Evolutionary conservation across 805 yeast genomes (phyloP), one percentile per base, ranked within the genome.

Genomic region (Middelhovenomyces tepae): DNA sequence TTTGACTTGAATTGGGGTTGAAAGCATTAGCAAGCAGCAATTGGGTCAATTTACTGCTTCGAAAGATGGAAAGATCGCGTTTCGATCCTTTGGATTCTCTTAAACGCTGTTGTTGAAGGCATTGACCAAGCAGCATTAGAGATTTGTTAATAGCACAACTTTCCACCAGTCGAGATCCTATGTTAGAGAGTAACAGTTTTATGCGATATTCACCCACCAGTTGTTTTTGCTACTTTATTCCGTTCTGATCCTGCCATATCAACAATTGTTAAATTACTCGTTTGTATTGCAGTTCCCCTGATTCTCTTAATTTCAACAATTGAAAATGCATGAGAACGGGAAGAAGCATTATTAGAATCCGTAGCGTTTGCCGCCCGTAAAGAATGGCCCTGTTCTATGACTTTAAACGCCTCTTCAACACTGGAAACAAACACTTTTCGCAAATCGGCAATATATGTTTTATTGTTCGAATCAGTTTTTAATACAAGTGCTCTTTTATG

Each of bases 181-280:
- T n/a, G n/a, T n/a, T n/a, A n/a, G n/a, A n/a, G n/a, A n/a, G n/a
- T n/a, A n/a, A n/a, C n/a, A n/a, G n/a, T n/a, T n/a, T n/a, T n/a
- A n/a, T n/a, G n/a, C n/a, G n/a, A n/a, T n/a, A n/a, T n/a, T n/a
- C n/a, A n/a, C n/a, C 54, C 46, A 4, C 73, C 73, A 7, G 54
- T 53, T 0, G 73, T 65, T 34, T 58, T 59, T 1, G 75, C 65
- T 8, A 54, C 40, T 37, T 65, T 67, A 7, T 68, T 57, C 43
- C 75, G 57, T 47, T 72, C 76, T 6, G 71, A 58, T 1, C 76
- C 75, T 1, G 76, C 74, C 13, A 73, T 44, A 42, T 73, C 77
- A 0, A 69, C 70, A 26, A 73, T 48, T 0, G 70, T 65, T 17
- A 72, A 50, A 30, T 71, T 57, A 4, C 69, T 48, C 24, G 28